Base-by-base conservation (phyloP, 768 basidiomycete genomes). In the Lactifluus subvellereus region DNA sequence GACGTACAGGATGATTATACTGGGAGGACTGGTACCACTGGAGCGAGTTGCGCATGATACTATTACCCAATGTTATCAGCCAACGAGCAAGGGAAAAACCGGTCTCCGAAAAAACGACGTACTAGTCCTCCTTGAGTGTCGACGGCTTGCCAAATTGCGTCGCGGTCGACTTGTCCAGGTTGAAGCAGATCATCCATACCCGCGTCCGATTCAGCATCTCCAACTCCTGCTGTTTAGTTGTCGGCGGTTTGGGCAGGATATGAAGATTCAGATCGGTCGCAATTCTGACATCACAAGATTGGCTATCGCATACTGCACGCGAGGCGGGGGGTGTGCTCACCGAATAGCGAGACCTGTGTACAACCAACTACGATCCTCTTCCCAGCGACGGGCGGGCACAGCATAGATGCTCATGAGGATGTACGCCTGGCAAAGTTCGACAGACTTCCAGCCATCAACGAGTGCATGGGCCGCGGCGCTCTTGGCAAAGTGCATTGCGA, bases 221-320 rank as follows among this genome's bases (percentile, higher is more conserved):
- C 45, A 94, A 83, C 7, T 88, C 88, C 62, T 90, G 87, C 60
- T 82, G 82, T 72, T 94, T 91, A 69, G 91, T 91, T 14, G 84
- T 76, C 9, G 89, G 87, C 67, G 87, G 85, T 30, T 85, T 84
- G 2, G 85, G 80, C 2, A 89, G 89, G 35, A 88, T 80, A 68
- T 97, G 90, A 42, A 98, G 79, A 69, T 95, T 94, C 27, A 98
- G 79, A 71, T 96, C 94, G 30, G 86, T 91, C 0, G 94, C 94
- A 62, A 91, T 84, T 64, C 94, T 94, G 57, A 52, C 18, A 54
- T 51, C 50, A 40, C 38, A 43, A 11, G 6, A 5, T 40, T 7
- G 51, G 16, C 51, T 18, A 32, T 20, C 10, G 56, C 11, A 35
- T 3, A 35, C 9, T n/a, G 8, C 6, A 33, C 22, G 62, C 84